phyloP scores from a whole-genome alignment of 352 stramenopile species.

The Globisporangium orthogonon region DNA sequence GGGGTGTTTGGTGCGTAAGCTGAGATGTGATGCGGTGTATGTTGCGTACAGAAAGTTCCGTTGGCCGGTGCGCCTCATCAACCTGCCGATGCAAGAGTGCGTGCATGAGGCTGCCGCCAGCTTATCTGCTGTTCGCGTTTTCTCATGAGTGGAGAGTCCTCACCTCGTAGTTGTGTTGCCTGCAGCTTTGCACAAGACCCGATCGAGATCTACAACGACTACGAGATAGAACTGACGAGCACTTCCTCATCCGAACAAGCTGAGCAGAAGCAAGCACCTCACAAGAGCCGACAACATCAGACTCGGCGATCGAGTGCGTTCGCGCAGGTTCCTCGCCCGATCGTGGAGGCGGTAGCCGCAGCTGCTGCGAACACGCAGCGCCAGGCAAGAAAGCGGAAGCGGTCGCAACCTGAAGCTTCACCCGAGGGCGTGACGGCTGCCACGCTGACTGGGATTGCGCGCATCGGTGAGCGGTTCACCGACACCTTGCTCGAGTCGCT shows the following conservation, averaged over 20 bases:
- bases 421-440: constrained; percentile 9
- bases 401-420: constrained; percentile 4
- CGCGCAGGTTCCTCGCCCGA: constrained; percentile 28
- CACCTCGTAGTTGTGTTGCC: background rate
- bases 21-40: background rate
- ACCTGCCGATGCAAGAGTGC: constrained; percentile 52
- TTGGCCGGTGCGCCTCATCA: constrained; percentile 60
- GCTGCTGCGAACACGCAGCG: constrained; percentile 9
- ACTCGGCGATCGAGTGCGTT: constrained; percentile 21
- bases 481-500: constrained; percentile 42
- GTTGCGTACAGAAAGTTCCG: constrained; percentile 54
- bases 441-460: constrained; percentile 22
- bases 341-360: constrained; percentile 28
- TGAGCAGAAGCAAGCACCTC: too few relatives aligned
- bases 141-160: background rate
- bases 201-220: constrained; percentile 39
- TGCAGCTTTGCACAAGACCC: constrained; percentile 45
- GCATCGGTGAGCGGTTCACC: constrained; percentile 26
- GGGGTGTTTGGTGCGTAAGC: background rate
- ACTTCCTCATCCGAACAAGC: background rate
- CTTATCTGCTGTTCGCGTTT: background rate
- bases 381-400: constrained; percentile 34
- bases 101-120: constrained; percentile 3
- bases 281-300: background rate
- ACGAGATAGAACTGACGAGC: constrained; percentile 22